Percentiles rank a stretch among this genome's conserved stretches.
Evolutionary conservation across 2,329 filamentous ascomycete genomes (phyloP).

Genomic region (Emmonsiellopsis sp.): DNA sequence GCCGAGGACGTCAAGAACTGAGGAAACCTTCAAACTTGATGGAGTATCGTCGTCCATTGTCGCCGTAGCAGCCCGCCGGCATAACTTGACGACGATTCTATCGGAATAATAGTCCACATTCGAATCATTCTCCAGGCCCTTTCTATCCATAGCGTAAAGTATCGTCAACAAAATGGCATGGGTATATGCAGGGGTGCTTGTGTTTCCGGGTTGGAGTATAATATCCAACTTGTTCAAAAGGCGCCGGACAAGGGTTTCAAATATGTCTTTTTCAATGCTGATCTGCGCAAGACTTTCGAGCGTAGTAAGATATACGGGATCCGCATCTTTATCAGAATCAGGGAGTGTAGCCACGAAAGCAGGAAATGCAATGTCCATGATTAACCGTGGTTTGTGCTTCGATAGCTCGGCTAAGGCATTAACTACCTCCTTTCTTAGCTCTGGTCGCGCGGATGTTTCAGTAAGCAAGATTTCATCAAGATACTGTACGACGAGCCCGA

Average conservation of each 20-base stretch:
- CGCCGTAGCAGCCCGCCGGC: constrained; percentile 27
- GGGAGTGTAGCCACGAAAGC: constrained; percentile 57
- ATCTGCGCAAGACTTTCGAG: constrained; percentile 57
- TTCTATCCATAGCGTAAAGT: constrained; percentile 50
- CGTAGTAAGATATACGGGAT: constrained; percentile 40
- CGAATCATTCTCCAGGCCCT: constrained; percentile 32
- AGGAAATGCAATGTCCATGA: constrained; percentile 57
- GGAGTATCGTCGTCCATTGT: constrained; percentile 25
- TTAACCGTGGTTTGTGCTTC: constrained; percentile 50
- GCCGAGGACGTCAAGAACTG: constrained; percentile 50
- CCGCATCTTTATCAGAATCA: constrained; percentile 42
- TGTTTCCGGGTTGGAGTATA: constrained; percentile 40
- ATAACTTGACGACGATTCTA: constrained; percentile 41
- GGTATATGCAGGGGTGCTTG: constrained; percentile 44
- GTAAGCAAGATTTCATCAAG: constrained; percentile 54
- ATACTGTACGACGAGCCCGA: constrained; percentile 46
- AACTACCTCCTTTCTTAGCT: constrained; percentile 51
- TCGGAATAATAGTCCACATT: constrained; percentile 39
- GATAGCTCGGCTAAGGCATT: constrained; percentile 51
- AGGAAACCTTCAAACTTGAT: constrained; percentile 39
- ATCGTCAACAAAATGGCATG: constrained; percentile 51
- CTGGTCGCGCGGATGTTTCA: constrained; percentile 45
- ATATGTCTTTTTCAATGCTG: constrained; percentile 51
- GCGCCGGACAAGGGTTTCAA: constrained; percentile 53
- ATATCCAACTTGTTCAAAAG: constrained; percentile 54